These are phyloP conservation scores for Ganoderma sinense DNA, from an alignment of 1,284 basidiomycete genomes.

Conservation along the genomic window DNA sequence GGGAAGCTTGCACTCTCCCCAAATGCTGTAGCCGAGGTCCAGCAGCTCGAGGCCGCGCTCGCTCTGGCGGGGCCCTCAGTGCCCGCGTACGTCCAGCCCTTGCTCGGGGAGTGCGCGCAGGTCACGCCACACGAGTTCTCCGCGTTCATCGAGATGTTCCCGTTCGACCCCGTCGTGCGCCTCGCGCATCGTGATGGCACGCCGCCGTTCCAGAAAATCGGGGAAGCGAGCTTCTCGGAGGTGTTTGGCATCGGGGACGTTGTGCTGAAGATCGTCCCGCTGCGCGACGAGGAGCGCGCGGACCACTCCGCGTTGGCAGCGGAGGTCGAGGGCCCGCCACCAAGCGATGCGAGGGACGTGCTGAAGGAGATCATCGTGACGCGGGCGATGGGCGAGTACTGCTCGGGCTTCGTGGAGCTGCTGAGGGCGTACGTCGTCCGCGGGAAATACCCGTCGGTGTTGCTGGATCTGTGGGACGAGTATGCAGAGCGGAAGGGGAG, in stretches of 20 bases:
- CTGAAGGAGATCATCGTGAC: constrained; percentile 91
- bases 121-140: constrained; percentile 75
- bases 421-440: constrained; percentile 85
- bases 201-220: constrained; percentile 79
- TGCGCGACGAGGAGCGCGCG: constrained; percentile 56
- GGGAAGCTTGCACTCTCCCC: constrained; percentile 53
- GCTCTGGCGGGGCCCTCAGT: constrained; percentile 16
- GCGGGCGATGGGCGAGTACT: constrained; percentile 74
- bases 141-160: constrained; percentile 80
- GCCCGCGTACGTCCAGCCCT: constrained; percentile 60
- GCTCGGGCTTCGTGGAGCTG: constrained; percentile 81
- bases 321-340: constrained; percentile 67
- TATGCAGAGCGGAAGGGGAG: constrained; percentile 78
- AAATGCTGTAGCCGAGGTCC: constrained; percentile 26
- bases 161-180: constrained; percentile 68
- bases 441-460: constrained; percentile 81
- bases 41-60: constrained; percentile 21
- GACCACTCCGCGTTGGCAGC: constrained; percentile 65
- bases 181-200: not conserved
- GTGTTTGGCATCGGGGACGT: constrained; percentile 91
- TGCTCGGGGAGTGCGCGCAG: constrained; percentile 75
- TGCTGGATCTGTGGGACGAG: constrained; percentile 89
- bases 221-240: constrained; percentile 97
- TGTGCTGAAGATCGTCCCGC: constrained; percentile 88
- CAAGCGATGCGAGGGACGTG: constrained; percentile 79